phyloP scores from a whole-genome alignment of 2,329 filamentous ascomycete species.

The Ciborinia camelliae region DNA sequence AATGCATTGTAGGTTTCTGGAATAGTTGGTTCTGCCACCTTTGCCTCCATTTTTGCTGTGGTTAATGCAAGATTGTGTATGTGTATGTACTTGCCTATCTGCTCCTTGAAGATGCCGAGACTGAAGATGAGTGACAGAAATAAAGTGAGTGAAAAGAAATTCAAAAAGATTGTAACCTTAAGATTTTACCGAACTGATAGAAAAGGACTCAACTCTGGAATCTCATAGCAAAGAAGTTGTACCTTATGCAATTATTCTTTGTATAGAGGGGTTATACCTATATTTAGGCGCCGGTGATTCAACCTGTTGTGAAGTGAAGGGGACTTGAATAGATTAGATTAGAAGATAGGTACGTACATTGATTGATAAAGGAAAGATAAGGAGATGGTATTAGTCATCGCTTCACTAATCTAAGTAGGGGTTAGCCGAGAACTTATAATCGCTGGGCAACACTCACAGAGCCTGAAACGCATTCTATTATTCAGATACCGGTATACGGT shows the following conservation, averaged over 20 bases:
- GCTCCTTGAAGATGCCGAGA: neutral
- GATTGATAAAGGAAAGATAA: conserved; percentile 2
- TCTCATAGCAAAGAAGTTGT: neutral
- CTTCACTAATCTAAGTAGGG: neutral
- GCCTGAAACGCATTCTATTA: too few species aligned
- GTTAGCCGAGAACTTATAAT: too few species aligned
- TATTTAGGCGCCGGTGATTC: neutral
- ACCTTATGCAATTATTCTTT: conserved; percentile 3
- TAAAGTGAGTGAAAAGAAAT: neutral
- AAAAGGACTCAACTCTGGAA: neutral
- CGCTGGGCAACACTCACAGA: too few species aligned
- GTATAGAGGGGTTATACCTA: conserved; percentile 2
- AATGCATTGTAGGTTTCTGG: conserved; percentile 25
- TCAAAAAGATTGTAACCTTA: neutral
- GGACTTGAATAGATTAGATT: too few species aligned
- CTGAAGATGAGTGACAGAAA: neutral
- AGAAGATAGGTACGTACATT: too few species aligned
- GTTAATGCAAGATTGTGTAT: neutral
- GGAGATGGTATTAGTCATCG: conserved; percentile 7
- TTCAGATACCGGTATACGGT: too few species aligned
- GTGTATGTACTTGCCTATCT: neutral
- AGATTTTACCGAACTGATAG: neutral
- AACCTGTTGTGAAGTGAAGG: neutral
- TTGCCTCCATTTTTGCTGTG: neutral
- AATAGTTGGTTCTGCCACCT: conserved; percentile 22